These are phyloP conservation scores for Leishmania amazonensis DNA, from an alignment of 208 protist species.

Conservation along the genomic window DNA sequence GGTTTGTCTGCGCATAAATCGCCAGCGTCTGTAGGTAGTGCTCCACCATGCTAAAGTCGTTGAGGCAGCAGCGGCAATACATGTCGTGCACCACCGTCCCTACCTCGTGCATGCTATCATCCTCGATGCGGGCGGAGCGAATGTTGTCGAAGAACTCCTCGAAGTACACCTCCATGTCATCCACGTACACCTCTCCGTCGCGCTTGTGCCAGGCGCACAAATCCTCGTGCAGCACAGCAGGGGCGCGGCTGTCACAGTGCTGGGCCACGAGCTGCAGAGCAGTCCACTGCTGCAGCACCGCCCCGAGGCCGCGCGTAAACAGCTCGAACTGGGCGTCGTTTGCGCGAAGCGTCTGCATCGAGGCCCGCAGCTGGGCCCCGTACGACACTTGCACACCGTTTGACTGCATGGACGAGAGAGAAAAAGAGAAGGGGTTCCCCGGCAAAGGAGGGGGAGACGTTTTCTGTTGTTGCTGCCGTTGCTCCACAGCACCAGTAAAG, in stretches of 20 bases:
- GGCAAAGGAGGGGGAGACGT: background rate
- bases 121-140: slow-evolving; percentile 75
- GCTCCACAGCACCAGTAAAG: background rate
- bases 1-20: slow-evolving; percentile 70
- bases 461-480: background rate
- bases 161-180: slow-evolving; percentile 89
- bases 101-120: slow-evolving; percentile 89
- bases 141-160: slow-evolving; percentile 81
- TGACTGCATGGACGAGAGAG: background rate
- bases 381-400: slow-evolving; percentile 12
- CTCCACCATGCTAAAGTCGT: slow-evolving; percentile 67
- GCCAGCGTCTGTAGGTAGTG: slow-evolving; percentile 50
- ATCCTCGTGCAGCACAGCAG: slow-evolving; percentile 60
- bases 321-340: slow-evolving; percentile 65
- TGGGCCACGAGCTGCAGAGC: slow-evolving; percentile 81
- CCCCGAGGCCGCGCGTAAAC: slow-evolving; percentile 61
- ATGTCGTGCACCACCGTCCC: slow-evolving; percentile 80
- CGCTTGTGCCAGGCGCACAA: slow-evolving; percentile 66
- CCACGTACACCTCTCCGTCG: slow-evolving; percentile 82
- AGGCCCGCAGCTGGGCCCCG: slow-evolving; percentile 31
- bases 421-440: background rate
- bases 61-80: slow-evolving; percentile 82
- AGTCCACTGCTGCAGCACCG: slow-evolving; percentile 88
- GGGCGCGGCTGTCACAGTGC: slow-evolving; percentile 67
- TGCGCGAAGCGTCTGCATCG: slow-evolving; percentile 42